A percentile compares a stretch with the other conserved stretches of the same genome.
Evolutionary conservation across 2,329 filamentous ascomycete genomes (phyloP).

Genomic region (Colletotrichum trifolii): DNA sequence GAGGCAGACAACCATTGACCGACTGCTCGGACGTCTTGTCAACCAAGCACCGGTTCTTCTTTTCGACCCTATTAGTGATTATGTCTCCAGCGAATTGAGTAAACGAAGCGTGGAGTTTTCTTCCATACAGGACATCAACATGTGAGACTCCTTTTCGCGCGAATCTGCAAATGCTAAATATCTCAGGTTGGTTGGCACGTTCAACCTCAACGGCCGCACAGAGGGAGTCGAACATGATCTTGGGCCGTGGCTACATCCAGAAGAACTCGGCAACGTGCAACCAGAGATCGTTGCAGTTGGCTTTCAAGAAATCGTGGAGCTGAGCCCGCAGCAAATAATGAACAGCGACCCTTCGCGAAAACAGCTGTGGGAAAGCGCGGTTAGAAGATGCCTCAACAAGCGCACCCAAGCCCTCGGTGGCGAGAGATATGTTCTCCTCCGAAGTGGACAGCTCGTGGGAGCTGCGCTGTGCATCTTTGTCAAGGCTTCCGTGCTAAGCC

Average conservation of each 20-base stretch:
- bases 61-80: slow-evolving; percentile 95
- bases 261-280: slow-evolving; percentile 66
- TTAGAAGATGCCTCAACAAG: slow-evolving; percentile 80
- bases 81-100: slow-evolving; percentile 80
- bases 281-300: slow-evolving; percentile 91
- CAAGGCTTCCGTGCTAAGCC: slow-evolving; percentile 77
- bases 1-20: slow-evolving; percentile 93
- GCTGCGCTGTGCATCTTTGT: slow-evolving; percentile 94
- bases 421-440: slow-evolving; percentile 87
- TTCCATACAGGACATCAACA: slow-evolving; percentile 76
- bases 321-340: slow-evolving; percentile 99
- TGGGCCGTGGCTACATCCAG: slow-evolving; percentile 84
- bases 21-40: slow-evolving; percentile 86
- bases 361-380: slow-evolving; percentile 86
- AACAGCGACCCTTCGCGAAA: slow-evolving; percentile 92
- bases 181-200: slow-evolving; percentile 77
- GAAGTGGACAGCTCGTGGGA: slow-evolving; percentile 94
- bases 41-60: slow-evolving; percentile 86
- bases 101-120: slow-evolving; percentile 79
- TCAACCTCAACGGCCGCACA: slow-evolving; percentile 93
- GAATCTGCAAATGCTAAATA: slow-evolving; percentile 39
- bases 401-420: slow-evolving; percentile 72
- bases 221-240: slow-evolving; percentile 83
- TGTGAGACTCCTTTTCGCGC: slow-evolving; percentile 61
- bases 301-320: slow-evolving; percentile 98